phyloP scores from a whole-genome alignment of 2,329 filamentous ascomycete species.

The Aspergillus clavatus region DNA sequence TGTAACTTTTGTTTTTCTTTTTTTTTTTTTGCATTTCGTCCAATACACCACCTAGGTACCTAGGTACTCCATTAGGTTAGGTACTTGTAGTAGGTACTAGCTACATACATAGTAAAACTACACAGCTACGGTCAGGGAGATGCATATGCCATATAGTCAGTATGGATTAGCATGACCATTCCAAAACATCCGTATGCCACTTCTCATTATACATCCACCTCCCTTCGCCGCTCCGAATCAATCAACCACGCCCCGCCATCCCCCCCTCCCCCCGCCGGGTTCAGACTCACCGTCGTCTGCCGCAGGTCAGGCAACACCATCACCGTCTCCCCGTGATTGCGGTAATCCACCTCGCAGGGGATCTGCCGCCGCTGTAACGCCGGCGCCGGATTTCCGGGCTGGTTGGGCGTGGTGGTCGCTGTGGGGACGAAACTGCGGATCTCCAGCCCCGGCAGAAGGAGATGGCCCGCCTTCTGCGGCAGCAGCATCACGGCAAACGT shows the following conservation, averaged over 20 bases:
- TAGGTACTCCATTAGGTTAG: too few relatives aligned
- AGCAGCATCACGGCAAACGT: slow-evolving; percentile 69
- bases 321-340: slow-evolving; percentile 72
- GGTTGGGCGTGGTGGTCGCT: slow-evolving; percentile 17
- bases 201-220: background rate
- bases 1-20: too few relatives aligned
- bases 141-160: too few relatives aligned
- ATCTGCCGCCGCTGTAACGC: slow-evolving; percentile 33
- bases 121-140: too few relatives aligned
- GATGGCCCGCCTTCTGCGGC: slow-evolving; percentile 69
- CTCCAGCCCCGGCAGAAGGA: slow-evolving; percentile 75
- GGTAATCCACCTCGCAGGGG: slow-evolving; percentile 72
- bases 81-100: too few relatives aligned
- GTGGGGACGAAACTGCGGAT: slow-evolving; percentile 59
- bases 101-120: too few relatives aligned
- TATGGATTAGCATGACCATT: too few relatives aligned
- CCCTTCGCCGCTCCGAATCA: slow-evolving; percentile 50
- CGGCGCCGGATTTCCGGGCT: slow-evolving; percentile 2
- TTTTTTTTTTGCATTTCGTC: too few relatives aligned
- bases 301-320: slow-evolving; percentile 66
- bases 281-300: slow-evolving; percentile 68
- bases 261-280: slow-evolving; percentile 59
- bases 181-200: background rate
- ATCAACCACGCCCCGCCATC: slow-evolving; percentile 58
- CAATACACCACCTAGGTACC: too few relatives aligned